phyloP scores from a whole-genome alignment of 257 asterid genomes.

The Orobanche coerulescens region DNA sequence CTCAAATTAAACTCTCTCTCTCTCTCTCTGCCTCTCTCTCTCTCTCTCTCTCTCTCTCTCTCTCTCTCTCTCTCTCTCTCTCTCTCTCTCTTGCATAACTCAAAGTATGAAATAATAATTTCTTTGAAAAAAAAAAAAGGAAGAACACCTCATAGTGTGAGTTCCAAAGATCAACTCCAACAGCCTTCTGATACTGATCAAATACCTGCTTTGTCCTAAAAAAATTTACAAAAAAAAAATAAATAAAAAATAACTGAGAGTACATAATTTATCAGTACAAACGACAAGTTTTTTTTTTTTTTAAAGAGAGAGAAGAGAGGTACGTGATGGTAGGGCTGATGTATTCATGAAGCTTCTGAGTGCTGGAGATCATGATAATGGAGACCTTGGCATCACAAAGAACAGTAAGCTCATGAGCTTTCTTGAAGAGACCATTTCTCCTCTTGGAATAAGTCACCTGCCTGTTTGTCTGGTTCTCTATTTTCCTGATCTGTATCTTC shows the following conservation, averaged over 20 bases:
- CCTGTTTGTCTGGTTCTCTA: conserved; percentile 94
- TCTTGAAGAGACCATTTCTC: conserved; percentile 91
- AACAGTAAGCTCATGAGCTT: conserved; percentile 88
- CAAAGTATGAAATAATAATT: neutral
- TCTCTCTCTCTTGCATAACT: too few relatives aligned
- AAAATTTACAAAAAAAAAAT: neutral
- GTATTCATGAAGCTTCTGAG: conserved; percentile 88
- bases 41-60: too few relatives aligned
- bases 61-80: too few relatives aligned
- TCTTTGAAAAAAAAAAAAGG: conserved; percentile 27
- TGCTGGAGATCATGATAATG: conserved; percentile 70
- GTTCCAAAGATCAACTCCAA: conserved; percentile 77
- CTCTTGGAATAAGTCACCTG: conserved; percentile 98
- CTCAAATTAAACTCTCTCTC: neutral
- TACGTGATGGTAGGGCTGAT: conserved; percentile 72
- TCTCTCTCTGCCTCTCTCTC: too few relatives aligned
- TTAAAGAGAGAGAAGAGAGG: neutral
- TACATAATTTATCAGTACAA: too few relatives aligned
- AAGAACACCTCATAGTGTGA: conserved; percentile 69
- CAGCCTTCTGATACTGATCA: conserved; percentile 71
- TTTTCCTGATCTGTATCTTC: conserved; percentile 94
- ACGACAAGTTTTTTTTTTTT: neutral
- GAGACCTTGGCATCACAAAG: conserved; percentile 92
- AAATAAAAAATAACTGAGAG: neutral
- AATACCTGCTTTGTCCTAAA: conserved; percentile 71